phyloP scores from a whole-genome alignment of 2,329 filamentous ascomycete species.

The Nemania abortiva region DNA sequence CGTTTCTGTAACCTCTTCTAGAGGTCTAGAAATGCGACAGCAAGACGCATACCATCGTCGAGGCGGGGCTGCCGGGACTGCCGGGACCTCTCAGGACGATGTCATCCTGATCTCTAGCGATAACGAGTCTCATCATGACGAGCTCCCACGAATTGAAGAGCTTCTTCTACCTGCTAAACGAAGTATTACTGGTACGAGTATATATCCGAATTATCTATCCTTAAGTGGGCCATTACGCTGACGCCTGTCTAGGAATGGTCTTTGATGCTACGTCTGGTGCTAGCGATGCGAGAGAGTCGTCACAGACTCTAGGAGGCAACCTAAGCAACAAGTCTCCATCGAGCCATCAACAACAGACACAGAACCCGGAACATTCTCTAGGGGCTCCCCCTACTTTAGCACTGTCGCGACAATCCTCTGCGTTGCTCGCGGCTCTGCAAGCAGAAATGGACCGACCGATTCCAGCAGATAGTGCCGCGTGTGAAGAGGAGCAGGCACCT shows the following conservation, averaged over 20 bases:
- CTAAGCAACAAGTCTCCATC: slow-evolving; percentile 8
- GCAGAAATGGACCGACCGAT: not conserved
- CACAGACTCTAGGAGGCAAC: too few relatives aligned
- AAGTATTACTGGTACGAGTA: slow-evolving; percentile 4
- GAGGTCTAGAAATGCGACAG: not conserved
- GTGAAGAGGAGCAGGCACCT: not conserved
- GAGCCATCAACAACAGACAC: not conserved
- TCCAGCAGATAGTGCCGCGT: not conserved
- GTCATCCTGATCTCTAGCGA: not conserved
- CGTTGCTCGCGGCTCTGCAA: not conserved
- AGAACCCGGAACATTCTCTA: too few relatives aligned
- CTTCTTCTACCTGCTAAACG: not conserved
- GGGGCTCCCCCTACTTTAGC: too few relatives aligned
- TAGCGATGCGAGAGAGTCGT: slow-evolving; percentile 12
- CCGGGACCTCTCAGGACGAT: not conserved
- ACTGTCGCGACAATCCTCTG: not conserved
- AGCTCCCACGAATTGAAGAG: not conserved
- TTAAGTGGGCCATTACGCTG: too few relatives aligned
- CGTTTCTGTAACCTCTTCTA: not conserved
- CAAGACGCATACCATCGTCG: not conserved
- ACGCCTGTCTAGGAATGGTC: not conserved
- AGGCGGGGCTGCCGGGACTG: too few relatives aligned
- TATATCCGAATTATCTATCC: not conserved
- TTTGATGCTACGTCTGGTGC: slow-evolving; percentile 1
- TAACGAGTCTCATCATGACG: too few relatives aligned